Percentiles rank a stretch among this genome's conserved stretches.
phyloP scores from a whole-genome alignment of 78 protist species.

The Neovahlkampfia damariscottae region DNA sequence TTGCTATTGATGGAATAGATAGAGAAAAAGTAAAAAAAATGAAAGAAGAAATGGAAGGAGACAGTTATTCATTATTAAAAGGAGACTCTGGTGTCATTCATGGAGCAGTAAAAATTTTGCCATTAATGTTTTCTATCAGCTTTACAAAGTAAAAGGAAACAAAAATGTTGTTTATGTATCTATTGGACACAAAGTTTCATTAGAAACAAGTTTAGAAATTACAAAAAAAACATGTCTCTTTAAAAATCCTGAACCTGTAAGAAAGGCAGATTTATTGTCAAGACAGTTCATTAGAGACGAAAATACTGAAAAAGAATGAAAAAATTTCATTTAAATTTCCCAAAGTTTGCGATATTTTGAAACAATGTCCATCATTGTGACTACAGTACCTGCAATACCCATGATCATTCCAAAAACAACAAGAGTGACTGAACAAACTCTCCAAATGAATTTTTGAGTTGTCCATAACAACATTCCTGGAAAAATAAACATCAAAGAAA shows the following conservation, averaged over 20 bases:
- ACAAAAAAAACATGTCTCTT: neutral
- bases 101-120: neutral
- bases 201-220: slow-evolving; percentile 26
- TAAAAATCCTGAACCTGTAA: slow-evolving; percentile 59
- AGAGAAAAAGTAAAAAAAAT: slow-evolving; percentile 9
- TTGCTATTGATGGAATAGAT: slow-evolving; percentile 37
- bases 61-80: neutral
- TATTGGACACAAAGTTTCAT: slow-evolving; percentile 50
- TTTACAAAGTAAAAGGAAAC: slow-evolving; percentile 1
- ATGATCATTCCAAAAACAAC: no score
- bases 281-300: slow-evolving; percentile 16
- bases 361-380: no score
- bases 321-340: no score
- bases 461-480: no score
- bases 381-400: no score
- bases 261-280: slow-evolving; percentile 50
- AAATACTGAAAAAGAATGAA: no score
- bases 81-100: neutral
- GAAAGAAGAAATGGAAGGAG: neutral
- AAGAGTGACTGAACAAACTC: no score
- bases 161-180: slow-evolving; percentile 50
- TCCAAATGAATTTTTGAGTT: no score
- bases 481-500: no score
- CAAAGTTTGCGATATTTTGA: no score
- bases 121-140: neutral